Evolutionary conservation across 306 rosid species (phyloP), one percentile per base, ranked within the genome.

Genomic region (Astragalus membranaceus): DNA sequence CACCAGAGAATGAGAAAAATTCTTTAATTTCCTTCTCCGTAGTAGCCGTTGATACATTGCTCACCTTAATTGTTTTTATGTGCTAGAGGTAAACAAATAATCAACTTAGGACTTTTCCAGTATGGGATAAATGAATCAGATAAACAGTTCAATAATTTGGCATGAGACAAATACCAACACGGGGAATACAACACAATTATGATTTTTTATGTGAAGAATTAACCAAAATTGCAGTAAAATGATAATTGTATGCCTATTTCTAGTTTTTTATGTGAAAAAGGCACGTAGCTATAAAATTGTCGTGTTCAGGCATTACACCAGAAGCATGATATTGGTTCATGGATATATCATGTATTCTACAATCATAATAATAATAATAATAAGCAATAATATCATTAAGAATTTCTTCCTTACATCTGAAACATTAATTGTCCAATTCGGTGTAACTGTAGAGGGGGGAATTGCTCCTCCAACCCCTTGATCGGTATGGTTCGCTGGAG

Each of bases 1-100:
- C 88, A 26, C 97, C 97, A 0, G 92, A 85, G 79, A 92, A 87
- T 36, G 96, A 89, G 75, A 87, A 87, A 82, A 92, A 92, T 42
- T 87, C 96, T 72, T 67, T 43, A 71, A 92, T 74, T 58, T 92
- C 94, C 64, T 54, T 82, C 76, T 74, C 82, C 0, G 85, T 68
- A 49, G 87, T 70, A 69, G 75, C 46, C 57, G 30, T 43, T 33
- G 96, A 81, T 75, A 92, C 79, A 81, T 92, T 88, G 82, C 87
- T 73, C 33, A 89, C 89, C 67, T 78, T 84, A 1, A 92, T 83
- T 6, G 96, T 87, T 78, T 67, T 85, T 57, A 82, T 64, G 96
- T 92, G 72, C 35, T 43, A 71, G 5, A 48, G 41, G 69, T 48
- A 75, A 10, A 74, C 54, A 26, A 20, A 30, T 50, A 74, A 47